Evolutionary conservation across 768 basidiomycete species (phyloP).

Genomic region (Leccinum rimulosum): DNA sequence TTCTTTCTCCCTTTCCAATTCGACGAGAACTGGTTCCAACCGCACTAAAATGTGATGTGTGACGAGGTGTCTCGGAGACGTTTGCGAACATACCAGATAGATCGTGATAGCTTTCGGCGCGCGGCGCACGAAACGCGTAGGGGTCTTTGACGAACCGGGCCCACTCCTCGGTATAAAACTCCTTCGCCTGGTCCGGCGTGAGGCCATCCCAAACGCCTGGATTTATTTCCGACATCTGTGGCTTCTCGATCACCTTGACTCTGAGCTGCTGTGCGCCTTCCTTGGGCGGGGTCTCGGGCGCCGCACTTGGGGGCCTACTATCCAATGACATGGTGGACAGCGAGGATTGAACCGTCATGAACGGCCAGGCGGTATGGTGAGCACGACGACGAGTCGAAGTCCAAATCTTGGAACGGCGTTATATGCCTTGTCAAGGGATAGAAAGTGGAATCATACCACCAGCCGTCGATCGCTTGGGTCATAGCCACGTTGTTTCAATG

Average conservation of each 20-base stretch:
- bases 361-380: conserved; percentile 96
- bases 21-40: conserved; percentile 88
- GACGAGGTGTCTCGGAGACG: not conserved
- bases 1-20: conserved; percentile 91
- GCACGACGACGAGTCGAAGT: conserved; percentile 91
- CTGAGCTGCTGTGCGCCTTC: conserved; percentile 33
- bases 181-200: conserved; percentile 83
- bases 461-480: conserved; percentile 58
- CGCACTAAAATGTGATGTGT: conserved; percentile 56
- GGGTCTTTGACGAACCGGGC: conserved; percentile 87
- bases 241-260: conserved; percentile 90
- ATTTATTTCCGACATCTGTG: conserved; percentile 97
- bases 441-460: conserved; percentile 48
- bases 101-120: conserved; percentile 98
- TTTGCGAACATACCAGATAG: conserved; percentile 57
- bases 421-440: not conserved
- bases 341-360: conserved; percentile 44
- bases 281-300: conserved; percentile 2
- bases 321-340: conserved; percentile 40
- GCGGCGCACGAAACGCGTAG: conserved; percentile 86
- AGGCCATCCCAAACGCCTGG: conserved; percentile 98
- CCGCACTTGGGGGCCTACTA: not conserved
- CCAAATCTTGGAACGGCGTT: conserved; percentile 69
- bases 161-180: conserved; percentile 93
- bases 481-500: conserved; percentile 68